Evolutionary conservation across 495 filamentous ascomycete genomes (phyloP), one percentile per base, ranked within the genome.

Genomic region (Bryoglossum gracile): DNA sequence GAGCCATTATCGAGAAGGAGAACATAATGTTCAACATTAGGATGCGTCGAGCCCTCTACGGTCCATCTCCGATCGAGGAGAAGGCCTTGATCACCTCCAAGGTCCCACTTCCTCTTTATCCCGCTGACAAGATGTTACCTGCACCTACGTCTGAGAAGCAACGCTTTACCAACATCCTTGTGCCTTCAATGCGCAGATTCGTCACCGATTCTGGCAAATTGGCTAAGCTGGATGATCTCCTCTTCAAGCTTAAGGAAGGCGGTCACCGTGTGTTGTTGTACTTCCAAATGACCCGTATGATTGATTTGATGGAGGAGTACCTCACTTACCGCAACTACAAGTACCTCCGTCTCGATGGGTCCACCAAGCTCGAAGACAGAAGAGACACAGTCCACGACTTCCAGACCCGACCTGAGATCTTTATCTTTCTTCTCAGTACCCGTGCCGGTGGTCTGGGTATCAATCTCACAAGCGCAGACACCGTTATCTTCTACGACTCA

Each of bases 241-340:
- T 99, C 23, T 80, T 82, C 37, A 73, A 89, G 58, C 79, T 99
- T 47, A 99, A 97, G 72, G 82, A 90, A 44, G 86, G 82, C 36
- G 86, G 86, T 36, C 92, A 99, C 58, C 89, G 92, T 59, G 92
- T 99, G 14, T 78, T 99, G 6, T 73, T 99, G n/a, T 99, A 99
- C 73, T 99, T 99, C 83, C 92, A 99, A 69, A 99, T 99, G 92
- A 99, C 92, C n/a, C 83, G 86, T 57, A 99, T 99, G 92, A 97
- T 99, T 61, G 92, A 99, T 61, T 70, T 99, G 28, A 96, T 96
- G 84, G 92, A 99, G 60, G 92, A 99, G 66, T 99, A 97, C 60
- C 75, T 99, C 33, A 97, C 92, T 3, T 97, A 95, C 69, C 84
- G 92, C 56, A 95, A 96, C 67, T 96, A 94, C 80, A 95, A 94